Evolutionary conservation across 768 basidiomycete species (phyloP), one percentile per base, ranked within the genome.

Genomic region (Phlebiopsis flavidoalba): DNA sequence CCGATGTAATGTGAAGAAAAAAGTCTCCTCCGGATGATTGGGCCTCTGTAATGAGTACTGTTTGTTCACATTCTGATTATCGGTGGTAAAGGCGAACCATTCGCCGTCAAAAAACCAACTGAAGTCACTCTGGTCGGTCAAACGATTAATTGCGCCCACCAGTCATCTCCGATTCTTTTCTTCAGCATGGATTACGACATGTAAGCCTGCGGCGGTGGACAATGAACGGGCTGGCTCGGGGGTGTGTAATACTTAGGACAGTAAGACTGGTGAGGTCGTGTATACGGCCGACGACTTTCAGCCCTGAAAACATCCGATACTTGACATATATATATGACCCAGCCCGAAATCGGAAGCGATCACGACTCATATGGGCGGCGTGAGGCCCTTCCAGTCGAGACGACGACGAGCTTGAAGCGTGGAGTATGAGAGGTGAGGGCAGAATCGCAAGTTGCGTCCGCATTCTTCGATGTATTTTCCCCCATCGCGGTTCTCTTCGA

Each of bases 1-100:
- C 54, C 58, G 12, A 45, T 53, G 22, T n/a, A 56, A 56, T 21
- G n/a, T 17, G 43, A 62, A 37, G 22, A 57, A 60, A n/a, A 31
- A 21, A 40, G 43, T 58, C n/a, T 47, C 58, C 48, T 5, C 60
- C 65, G 11, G 57, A 51, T 2, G 47, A 43, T 43, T 55, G 53
- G 26, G 53, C 43, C 49, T 36, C 54, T 15, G 59, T 58, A 52
- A 66, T n/a, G 53, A 35, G 63, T 62, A 59, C 61, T 59, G 21
- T 53, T n/a, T 58, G 47, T 59, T 49, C 35, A 66, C 36, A 5
- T 19, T 55, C 22, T 33, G 53, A 17, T 63, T 66, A 50, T 58
- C 58, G 17, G 24, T 59, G 24, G 56, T 56, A 5, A 61, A 3
- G 45, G 50, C 48, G 12, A 6, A 52, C 60, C 60, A 61, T 19